Evolutionary conservation across 768 basidiomycete species (phyloP).

Genomic region (Boletus rufocinnamomeus): DNA sequence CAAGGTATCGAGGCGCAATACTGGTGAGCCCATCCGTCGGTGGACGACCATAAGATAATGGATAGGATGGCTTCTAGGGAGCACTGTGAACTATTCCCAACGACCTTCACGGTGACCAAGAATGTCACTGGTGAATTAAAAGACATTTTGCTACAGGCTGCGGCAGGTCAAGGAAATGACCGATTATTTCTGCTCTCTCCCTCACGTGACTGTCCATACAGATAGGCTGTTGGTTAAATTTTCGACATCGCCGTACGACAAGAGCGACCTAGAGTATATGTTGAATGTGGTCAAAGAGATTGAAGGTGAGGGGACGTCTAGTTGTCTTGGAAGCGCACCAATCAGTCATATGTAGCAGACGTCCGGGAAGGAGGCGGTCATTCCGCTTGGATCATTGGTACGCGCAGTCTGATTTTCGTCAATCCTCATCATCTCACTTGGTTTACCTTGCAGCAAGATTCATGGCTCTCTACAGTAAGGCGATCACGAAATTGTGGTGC

Average conservation of each 20-base stretch:
- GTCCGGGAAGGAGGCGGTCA: slow-evolving; percentile 9
- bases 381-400: slow-evolving; percentile 32
- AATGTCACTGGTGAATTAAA: slow-evolving; percentile 23
- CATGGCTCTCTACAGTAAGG: slow-evolving; percentile 34
- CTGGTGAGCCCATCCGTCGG: slow-evolving; percentile 21
- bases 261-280: slow-evolving; percentile 28
- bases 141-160: slow-evolving; percentile 28
- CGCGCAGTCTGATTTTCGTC: not conserved
- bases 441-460: slow-evolving; percentile 24
- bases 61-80: slow-evolving; percentile 17
- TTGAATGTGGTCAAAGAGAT: slow-evolving; percentile 32
- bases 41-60: not conserved
- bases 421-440: slow-evolving; percentile 6
- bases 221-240: slow-evolving; percentile 35
- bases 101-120: slow-evolving; percentile 22
- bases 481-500: not conserved
- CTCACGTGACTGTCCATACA: slow-evolving; percentile 5
- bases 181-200: not conserved
- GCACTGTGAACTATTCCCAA: slow-evolving; percentile 36
- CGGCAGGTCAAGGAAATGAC: slow-evolving; percentile 25
- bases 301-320: slow-evolving; percentile 13
- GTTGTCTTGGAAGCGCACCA: not conserved
- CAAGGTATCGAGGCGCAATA: slow-evolving; percentile 33
- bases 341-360: slow-evolving; percentile 11
- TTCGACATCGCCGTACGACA: slow-evolving; percentile 34